phyloP scores from a whole-genome alignment of 2,329 filamentous ascomycete species.

The Sarocladium oryzae region DNA sequence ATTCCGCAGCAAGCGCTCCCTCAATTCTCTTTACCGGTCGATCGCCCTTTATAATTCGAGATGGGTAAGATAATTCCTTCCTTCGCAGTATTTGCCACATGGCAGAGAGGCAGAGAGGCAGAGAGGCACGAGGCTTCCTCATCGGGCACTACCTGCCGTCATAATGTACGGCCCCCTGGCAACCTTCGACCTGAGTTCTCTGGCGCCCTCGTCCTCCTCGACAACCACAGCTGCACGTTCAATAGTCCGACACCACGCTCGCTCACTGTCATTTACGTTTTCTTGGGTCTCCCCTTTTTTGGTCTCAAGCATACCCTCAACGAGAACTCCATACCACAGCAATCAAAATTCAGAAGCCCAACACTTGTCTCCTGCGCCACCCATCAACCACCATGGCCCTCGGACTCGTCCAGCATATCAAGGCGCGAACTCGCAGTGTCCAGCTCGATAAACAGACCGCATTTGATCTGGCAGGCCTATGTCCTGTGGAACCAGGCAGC shows the following conservation, averaged over 20 bases:
- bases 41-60: constrained; percentile 31
- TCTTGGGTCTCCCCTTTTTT: constrained; percentile 36
- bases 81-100: constrained; percentile 18
- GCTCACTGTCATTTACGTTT: constrained; percentile 37
- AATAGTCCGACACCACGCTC: constrained; percentile 27
- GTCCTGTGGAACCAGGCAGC: not conserved
- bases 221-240: constrained; percentile 16
- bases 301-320: constrained; percentile 20
- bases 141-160: not conserved
- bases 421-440: constrained; percentile 40
- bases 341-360: constrained; percentile 13
- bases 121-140: constrained; percentile 13
- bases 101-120: constrained; percentile 22
- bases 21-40: constrained; percentile 17
- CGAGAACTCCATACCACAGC: constrained; percentile 2
- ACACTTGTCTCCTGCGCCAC: constrained; percentile 24
- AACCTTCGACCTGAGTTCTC: not conserved
- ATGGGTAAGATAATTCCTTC: constrained; percentile 35
- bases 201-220: constrained; percentile 15
- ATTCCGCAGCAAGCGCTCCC: not conserved
- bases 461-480: not conserved
- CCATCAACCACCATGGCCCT: constrained; percentile 26
- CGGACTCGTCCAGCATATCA: constrained; percentile 37
- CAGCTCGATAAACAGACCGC: constrained; percentile 34
- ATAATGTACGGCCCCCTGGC: not conserved